Conservation (phyloP, 139 green algal genomes). For the Chlorella sorokiniana region DNA sequence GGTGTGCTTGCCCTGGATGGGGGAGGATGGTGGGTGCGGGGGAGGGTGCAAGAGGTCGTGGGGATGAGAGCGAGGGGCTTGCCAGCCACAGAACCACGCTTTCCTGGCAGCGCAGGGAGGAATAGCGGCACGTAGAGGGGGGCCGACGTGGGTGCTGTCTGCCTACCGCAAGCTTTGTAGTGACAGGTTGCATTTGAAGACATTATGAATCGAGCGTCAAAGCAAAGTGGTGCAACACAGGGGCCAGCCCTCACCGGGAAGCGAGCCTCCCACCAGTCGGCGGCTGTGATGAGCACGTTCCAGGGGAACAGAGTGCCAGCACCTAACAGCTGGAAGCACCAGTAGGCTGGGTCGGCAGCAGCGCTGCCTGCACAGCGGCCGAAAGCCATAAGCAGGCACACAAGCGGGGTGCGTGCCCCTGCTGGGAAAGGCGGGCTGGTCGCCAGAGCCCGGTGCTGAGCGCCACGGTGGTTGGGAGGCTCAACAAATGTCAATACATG, state of each 20-base stretch:
- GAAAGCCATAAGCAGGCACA: background rate
- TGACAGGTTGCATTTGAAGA: too few relatives aligned
- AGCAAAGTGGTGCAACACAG: background rate
- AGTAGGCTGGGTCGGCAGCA: background rate
- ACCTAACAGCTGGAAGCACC: constrained; percentile 15
- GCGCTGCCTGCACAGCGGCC: background rate
- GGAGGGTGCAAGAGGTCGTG: background rate
- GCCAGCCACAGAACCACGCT: too few relatives aligned
- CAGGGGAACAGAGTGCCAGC: constrained; percentile 70
- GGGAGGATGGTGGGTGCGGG: background rate
- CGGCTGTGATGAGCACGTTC: constrained; percentile 80
- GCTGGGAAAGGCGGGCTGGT: too few relatives aligned
- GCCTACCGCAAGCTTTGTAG: too few relatives aligned
- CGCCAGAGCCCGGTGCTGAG: too few relatives aligned
- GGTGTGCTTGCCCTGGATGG: constrained; percentile 60
- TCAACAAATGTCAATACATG: too few relatives aligned
- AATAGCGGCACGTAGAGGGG: too few relatives aligned
- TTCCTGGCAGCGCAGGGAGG: too few relatives aligned
- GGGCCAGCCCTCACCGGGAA: background rate
- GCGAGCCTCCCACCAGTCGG: constrained; percentile 24
- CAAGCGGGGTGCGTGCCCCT: background rate
- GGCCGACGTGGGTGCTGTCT: too few relatives aligned
- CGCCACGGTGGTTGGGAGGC: too few relatives aligned
- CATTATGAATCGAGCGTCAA: too few relatives aligned
- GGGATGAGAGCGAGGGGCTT: too few relatives aligned